Conservation (phyloP, 495 filamentous ascomycete species). For the Astrothelium macrocarpum region DNA sequence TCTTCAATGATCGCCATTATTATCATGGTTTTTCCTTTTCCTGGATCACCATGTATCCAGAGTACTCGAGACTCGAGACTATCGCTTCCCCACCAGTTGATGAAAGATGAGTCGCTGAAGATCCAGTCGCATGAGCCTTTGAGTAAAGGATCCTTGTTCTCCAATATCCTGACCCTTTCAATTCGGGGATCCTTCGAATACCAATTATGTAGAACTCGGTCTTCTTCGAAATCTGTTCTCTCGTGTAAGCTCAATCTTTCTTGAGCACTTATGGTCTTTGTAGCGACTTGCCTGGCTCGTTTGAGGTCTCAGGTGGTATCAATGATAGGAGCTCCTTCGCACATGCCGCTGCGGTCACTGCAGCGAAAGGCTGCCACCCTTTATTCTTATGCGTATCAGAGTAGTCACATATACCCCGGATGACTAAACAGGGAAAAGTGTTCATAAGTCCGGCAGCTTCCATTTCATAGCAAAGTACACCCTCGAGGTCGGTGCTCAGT, state of each 20-base stretch:
- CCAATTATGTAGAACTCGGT: background rate
- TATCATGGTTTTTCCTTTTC: constrained; percentile 17
- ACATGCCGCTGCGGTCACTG: background rate
- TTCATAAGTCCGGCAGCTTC: constrained; percentile 24
- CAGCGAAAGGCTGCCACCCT: background rate
- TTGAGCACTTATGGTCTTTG: background rate
- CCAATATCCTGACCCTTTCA: background rate
- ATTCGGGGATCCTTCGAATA: background rate
- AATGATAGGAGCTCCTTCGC: constrained; percentile 8
- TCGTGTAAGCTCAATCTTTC: background rate
- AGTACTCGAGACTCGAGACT: constrained; percentile 1
- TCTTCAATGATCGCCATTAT: constrained; percentile 12
- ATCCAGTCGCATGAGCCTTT: constrained; percentile 11
- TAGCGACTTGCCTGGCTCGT: background rate
- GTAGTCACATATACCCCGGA: background rate
- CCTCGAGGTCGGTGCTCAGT: background rate
- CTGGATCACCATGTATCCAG: constrained; percentile 16
- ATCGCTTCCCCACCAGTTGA: background rate
- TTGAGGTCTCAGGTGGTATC: background rate
- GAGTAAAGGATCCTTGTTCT: background rate
- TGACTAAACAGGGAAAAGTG: constrained; percentile 19
- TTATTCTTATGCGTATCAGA: background rate
- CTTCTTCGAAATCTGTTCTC: background rate
- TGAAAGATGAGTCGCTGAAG: constrained; percentile 9
- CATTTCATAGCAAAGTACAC: constrained; percentile 24